Base-by-base conservation (phyloP, 257 asterid species). In the Nicotiana tomentosiformis region DNA sequence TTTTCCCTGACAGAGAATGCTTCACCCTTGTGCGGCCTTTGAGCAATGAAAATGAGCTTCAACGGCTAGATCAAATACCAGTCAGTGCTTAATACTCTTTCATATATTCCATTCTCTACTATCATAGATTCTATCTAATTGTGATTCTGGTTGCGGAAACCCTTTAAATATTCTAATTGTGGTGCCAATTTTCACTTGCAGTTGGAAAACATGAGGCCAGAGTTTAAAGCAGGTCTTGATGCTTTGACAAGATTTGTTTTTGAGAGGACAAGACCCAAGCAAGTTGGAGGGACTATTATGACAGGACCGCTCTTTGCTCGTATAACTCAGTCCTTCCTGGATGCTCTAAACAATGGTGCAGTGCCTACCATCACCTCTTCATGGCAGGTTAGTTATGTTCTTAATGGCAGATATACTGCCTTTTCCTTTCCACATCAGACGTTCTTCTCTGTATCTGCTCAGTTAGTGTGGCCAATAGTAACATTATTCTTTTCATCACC, bases 331-430 rank as follows among this genome's bases (percentile, higher is more conserved):
- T 94, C 99, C 77, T 94, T 94, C 82, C 89, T 96, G 10, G 98
- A 96, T 92, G 99, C 99, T 60, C 90, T 96, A 79, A 96, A 96
- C 87, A 91, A 92, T 84, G 99, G 98, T 30, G 99, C 99, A 1
- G 99, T 93, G 81, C 99, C 99, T 53, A 96, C 98, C 83, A 96
- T 96, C 86, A 90, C 98, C 55, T 96, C 98, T 81, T 96, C 99
- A 46, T 96, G 99, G 98, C 97, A 93, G 98, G 98, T 96, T 77
- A 67, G 92, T 80, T 72, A 51, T 51, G 9, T 15, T 51, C 43
- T 76, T 76, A 26, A 8, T 74, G 80, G 62, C 7, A 14, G 80
- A 74, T 74, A 26, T 72, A 3, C 37, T 72, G 79, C 7, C 15
- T 46, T 70, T 72, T 10, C 32, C 57, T 69, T 37, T 72, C 80